These are phyloP conservation scores for Trichosanthes cucumerina DNA, from an alignment of 306 rosid genomes.

Conservation along the genomic window DNA sequence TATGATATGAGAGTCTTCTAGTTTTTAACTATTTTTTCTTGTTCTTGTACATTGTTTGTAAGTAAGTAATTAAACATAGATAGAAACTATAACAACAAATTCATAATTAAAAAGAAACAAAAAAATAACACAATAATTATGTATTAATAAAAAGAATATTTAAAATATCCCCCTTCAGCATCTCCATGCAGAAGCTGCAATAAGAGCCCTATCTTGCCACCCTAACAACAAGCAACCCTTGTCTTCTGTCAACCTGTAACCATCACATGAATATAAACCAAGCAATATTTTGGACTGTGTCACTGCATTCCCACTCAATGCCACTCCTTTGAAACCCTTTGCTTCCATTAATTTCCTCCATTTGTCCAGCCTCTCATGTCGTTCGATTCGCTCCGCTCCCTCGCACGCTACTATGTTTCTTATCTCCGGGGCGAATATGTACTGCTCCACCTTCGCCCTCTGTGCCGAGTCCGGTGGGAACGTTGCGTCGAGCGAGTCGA, in stretches of 20 bases:
- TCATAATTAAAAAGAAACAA: neutral
- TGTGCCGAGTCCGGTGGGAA: conserved; percentile 68
- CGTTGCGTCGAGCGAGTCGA: conserved; percentile 81
- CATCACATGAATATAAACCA: conserved; percentile 75
- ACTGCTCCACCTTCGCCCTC: conserved; percentile 88
- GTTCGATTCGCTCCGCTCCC: conserved; percentile 57
- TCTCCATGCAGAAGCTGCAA: conserved; percentile 94
- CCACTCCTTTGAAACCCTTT: conserved; percentile 65
- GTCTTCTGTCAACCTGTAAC: conserved; percentile 72
- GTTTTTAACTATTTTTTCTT: conserved; percentile 1
- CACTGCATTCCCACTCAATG: conserved; percentile 75
- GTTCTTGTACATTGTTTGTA: conserved; percentile 7
- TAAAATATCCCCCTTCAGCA: conserved; percentile 27
- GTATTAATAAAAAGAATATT: neutral
- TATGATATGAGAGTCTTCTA: neutral
- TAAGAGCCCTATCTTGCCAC: conserved; percentile 69
- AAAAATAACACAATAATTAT: neutral
- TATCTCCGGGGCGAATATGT: conserved; percentile 82
- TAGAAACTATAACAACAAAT: conserved; percentile 3
- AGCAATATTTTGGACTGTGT: conserved; percentile 77
- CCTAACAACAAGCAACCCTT: conserved; percentile 80
- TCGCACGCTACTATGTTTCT: conserved; percentile 76
- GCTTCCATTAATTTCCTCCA: conserved; percentile 92
- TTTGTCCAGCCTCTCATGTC: conserved; percentile 83
- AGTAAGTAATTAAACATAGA: neutral